These are phyloP conservation scores for Taphrina wiesneri DNA, from an alignment of 1,139 yeast genomes.

Conservation along the genomic window DNA sequence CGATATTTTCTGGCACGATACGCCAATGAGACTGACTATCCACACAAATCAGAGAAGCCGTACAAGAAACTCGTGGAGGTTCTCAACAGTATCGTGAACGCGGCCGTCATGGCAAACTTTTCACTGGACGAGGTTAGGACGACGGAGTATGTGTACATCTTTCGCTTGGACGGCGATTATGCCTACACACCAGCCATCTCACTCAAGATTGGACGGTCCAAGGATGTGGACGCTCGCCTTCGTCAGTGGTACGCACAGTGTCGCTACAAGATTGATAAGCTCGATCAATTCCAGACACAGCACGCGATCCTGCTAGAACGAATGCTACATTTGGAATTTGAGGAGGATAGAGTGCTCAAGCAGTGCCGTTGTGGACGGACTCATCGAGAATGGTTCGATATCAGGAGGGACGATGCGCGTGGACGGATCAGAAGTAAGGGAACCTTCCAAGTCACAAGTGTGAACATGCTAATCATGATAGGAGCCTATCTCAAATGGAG, in stretches of 20 bases:
- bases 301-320: constrained; percentile 20
- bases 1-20: neutral
- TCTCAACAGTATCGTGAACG: neutral
- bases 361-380: constrained; percentile 19
- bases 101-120: neutral
- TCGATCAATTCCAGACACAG: constrained; percentile 12
- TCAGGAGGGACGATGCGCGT: constrained; percentile 19
- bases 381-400: constrained; percentile 28
- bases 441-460: neutral
- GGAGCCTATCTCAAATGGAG: constrained; percentile 14
- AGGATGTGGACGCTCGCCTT: constrained; percentile 16
- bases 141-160: constrained; percentile 19
- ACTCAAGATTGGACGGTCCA: constrained; percentile 30
- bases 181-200: constrained; percentile 20
- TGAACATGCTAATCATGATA: neutral
- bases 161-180: constrained; percentile 29
- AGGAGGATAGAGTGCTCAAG: constrained; percentile 15
- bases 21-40: neutral
- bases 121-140: neutral
- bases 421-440: constrained; percentile 13
- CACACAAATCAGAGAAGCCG: neutral
- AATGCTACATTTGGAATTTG: constrained; percentile 23
- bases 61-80: neutral
- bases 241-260: constrained; percentile 28
- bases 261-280: constrained; percentile 20